Evolutionary conservation across 345 rosid genomes (phyloP).

Genomic region (Acer yangbiense): DNA sequence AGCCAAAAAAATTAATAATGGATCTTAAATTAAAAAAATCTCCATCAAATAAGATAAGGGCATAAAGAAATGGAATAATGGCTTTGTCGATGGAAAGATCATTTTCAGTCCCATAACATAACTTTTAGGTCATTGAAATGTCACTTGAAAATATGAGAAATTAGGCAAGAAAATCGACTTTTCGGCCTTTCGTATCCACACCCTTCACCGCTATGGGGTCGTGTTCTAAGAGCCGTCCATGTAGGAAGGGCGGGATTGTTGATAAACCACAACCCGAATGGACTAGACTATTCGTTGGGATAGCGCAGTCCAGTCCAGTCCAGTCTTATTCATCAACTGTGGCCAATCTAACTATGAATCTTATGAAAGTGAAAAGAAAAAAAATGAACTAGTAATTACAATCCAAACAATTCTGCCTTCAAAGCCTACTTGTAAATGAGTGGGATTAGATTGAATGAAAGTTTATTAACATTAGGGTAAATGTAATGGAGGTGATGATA

Average conservation of each 20-base stretch:
- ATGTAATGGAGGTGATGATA: slow-evolving; percentile 1
- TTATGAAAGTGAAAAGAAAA: not conserved
- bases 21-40: not conserved
- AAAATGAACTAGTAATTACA: no score
- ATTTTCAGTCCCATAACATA: not conserved
- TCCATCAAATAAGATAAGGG: not conserved
- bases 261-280: not conserved
- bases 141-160: not conserved
- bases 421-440: not conserved
- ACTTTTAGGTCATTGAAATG: not conserved
- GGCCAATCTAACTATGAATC: not conserved
- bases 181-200: not conserved
- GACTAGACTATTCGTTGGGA: not conserved
- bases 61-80: not conserved
- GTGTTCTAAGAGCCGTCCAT: not conserved
- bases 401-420: not conserved
- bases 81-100: not conserved
- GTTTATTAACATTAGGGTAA: not conserved
- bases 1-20: no score
- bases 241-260: not conserved
- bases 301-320: not conserved
- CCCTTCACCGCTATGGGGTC: not conserved
- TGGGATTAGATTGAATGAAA: not conserved
- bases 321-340: not conserved
- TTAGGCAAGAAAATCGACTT: not conserved